Conservation (phyloP, 2,329 filamentous ascomycete species). For the Ascocoryne sarcoides region DNA sequence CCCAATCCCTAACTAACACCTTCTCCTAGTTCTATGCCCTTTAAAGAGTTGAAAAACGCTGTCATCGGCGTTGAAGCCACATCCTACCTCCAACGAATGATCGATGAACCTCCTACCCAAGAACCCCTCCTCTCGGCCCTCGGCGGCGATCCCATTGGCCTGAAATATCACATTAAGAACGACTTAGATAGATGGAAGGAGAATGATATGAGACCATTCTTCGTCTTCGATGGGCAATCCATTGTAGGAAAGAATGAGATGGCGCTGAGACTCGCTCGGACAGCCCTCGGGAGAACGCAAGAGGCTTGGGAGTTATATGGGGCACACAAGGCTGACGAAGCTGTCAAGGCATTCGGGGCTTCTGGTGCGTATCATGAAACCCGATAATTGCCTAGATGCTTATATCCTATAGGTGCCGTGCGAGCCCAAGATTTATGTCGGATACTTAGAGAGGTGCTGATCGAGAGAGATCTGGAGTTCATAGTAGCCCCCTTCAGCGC, state of each 20-base stretch:
- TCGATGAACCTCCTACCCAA: slow-evolving; percentile 60
- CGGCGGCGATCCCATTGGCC: slow-evolving; percentile 74
- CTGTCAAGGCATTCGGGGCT: slow-evolving; percentile 80
- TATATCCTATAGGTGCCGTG: slow-evolving; percentile 51
- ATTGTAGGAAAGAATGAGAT: slow-evolving; percentile 67
- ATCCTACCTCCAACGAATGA: slow-evolving; percentile 74
- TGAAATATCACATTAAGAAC: slow-evolving; percentile 65
- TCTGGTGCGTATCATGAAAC: slow-evolving; percentile 45
- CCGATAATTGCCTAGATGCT: slow-evolving; percentile 16
- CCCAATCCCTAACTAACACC: no score
- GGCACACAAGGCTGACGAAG: slow-evolving; percentile 66
- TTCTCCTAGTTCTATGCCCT: slow-evolving; percentile 5
- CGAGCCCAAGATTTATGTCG: slow-evolving; percentile 65
- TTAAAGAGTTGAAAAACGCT: slow-evolving; percentile 34
- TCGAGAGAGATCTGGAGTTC: slow-evolving; percentile 61
- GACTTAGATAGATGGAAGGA: slow-evolving; percentile 67
- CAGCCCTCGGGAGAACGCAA: slow-evolving; percentile 62
- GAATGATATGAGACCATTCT: slow-evolving; percentile 66
- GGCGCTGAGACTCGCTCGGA: slow-evolving; percentile 52
- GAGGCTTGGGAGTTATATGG: slow-evolving; percentile 85
- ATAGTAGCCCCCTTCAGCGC: slow-evolving; percentile 82
- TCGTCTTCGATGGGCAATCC: slow-evolving; percentile 86
- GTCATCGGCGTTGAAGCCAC: slow-evolving; percentile 81
- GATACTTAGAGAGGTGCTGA: slow-evolving; percentile 66
- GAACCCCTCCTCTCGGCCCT: slow-evolving; percentile 87